These are phyloP conservation scores for Pseudohalonectria lignicola DNA, from an alignment of 2,329 filamentous ascomycete genomes.

Conservation along the genomic window DNA sequence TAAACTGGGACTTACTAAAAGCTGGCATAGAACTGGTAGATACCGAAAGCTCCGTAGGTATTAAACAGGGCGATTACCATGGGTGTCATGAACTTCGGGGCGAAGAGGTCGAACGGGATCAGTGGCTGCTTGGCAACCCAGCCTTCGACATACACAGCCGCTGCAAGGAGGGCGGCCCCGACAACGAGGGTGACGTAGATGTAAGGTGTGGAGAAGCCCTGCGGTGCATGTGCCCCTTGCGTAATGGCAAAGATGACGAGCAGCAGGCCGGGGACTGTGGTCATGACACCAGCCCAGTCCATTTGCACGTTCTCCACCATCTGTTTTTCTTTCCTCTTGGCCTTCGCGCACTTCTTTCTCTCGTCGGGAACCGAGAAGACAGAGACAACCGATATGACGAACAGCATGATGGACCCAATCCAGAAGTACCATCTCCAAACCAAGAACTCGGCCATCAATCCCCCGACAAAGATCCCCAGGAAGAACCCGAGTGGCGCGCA, in stretches of 20 bases:
- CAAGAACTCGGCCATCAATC: constrained; percentile 47
- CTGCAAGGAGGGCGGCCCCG: constrained; percentile 47
- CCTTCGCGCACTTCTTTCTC: constrained; percentile 8
- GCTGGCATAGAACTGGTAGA: constrained; percentile 60
- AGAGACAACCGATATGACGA: constrained; percentile 34
- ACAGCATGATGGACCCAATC: constrained; percentile 37
- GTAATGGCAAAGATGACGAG: constrained; percentile 68
- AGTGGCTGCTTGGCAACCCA: constrained; percentile 59
- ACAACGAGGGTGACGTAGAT: constrained; percentile 54
- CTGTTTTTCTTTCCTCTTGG: background rate
- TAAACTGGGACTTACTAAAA: constrained; percentile 42
- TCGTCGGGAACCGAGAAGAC: constrained; percentile 25
- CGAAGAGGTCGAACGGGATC: constrained; percentile 59
- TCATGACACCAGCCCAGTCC: constrained; percentile 56
- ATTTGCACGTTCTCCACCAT: constrained; percentile 41
- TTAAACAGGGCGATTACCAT: constrained; percentile 51
- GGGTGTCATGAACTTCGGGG: constrained; percentile 56
- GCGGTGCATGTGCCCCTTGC: constrained; percentile 55
- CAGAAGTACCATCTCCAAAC: constrained; percentile 63
- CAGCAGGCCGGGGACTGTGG: constrained; percentile 54
- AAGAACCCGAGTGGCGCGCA: constrained; percentile 49
- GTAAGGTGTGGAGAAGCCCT: constrained; percentile 65
- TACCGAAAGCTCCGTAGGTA: constrained; percentile 55
- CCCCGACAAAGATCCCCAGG: constrained; percentile 56
- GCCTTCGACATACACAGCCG: constrained; percentile 60